Evolutionary conservation across 495 filamentous ascomycete genomes (phyloP), one percentile per base, ranked within the genome.

Genomic region (Aspergillus affinis): DNA sequence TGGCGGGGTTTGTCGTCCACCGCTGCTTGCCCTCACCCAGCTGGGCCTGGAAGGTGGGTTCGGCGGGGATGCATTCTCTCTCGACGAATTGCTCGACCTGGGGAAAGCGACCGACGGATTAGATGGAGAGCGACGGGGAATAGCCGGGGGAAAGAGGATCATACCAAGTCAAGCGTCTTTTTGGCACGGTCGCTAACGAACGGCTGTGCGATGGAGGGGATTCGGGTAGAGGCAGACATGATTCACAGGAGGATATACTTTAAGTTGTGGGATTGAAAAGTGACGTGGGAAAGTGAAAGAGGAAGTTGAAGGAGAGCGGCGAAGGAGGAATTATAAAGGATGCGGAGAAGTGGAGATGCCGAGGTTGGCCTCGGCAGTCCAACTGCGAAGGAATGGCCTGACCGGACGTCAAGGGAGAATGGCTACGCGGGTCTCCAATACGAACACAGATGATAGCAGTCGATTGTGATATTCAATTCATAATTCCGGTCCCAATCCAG

Each of bases 41-140:
- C 78, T 94, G 90, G 65, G 90, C 88, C 54, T 84, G 75, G 76
- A 86, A 89, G 60, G 95, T 80, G 55, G 85, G 76, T 69, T 96
- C 92, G 70, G 90, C 90, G 64, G 90, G 88, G 66, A 95, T 88
- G 70, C 92, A 98, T 78, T 96, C 92, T 72, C 93, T 93, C 71
- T 98, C 93, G 59, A 98, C 93, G 70, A 98, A 98, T 70, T 91
- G 91, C 75, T 93, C 90, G 60, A 97, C 91, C 79, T 93, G 63
- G 2, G 19, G 2, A 18, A 21, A 50, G 54, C 79, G 75, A 54
- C 77, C 51, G 27, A 71, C n/a, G 12, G 56, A 49, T 41, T 63
- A 51, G 48, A 48, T 58, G 46, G 18, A 12, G 13, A 44, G 44
- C 3, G 20, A 20, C 18, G 45, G 18, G 20, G 32, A 23, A 48